Percentiles rank a stretch among this genome's conserved stretches.
Conservation (phyloP, 331 rosid species). For the Phaseolus coccineus region DNA sequence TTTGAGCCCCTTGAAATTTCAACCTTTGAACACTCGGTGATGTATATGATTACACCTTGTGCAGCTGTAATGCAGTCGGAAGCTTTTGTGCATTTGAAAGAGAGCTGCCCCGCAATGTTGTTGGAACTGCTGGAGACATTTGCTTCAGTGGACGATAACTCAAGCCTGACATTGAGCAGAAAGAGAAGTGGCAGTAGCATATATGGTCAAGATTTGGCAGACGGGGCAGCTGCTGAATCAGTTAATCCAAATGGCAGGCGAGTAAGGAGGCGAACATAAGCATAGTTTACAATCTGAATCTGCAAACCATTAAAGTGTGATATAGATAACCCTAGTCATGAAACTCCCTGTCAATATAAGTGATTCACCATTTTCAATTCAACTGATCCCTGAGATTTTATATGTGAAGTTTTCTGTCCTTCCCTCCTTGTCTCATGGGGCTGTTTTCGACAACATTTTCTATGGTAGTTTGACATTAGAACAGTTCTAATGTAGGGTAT, state of each 20-base stretch:
- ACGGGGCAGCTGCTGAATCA: conserved; percentile 70
- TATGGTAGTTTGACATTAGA: conserved; percentile 47
- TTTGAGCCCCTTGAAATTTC: not conserved
- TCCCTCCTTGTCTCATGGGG: conserved; percentile 41
- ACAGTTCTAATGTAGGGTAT: conserved; percentile 53
- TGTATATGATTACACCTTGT: conserved; percentile 34
- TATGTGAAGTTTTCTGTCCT: conserved; percentile 39
- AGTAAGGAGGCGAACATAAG: conserved; percentile 67
- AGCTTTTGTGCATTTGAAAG: conserved; percentile 75
- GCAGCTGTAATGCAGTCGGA: conserved; percentile 87
- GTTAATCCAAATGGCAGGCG: conserved; percentile 74
- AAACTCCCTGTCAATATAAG: conserved; percentile 44
- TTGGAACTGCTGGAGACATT: conserved; percentile 74
- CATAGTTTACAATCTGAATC: conserved; percentile 20
- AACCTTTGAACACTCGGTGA: conserved; percentile 9
- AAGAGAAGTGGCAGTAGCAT: conserved; percentile 81
- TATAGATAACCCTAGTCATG: conserved; percentile 39
- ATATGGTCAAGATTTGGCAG: conserved; percentile 73
- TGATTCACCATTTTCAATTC: conserved; percentile 42
- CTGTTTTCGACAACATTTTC: conserved; percentile 42
- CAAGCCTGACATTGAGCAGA: conserved; percentile 57
- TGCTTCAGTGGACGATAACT: conserved; percentile 71
- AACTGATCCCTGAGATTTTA: conserved; percentile 20
- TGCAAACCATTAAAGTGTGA: conserved; percentile 41
- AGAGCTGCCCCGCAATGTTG: conserved; percentile 81